Conservation (phyloP, 352 stramenopile species). For the Nothophytophthora sp. region DNA sequence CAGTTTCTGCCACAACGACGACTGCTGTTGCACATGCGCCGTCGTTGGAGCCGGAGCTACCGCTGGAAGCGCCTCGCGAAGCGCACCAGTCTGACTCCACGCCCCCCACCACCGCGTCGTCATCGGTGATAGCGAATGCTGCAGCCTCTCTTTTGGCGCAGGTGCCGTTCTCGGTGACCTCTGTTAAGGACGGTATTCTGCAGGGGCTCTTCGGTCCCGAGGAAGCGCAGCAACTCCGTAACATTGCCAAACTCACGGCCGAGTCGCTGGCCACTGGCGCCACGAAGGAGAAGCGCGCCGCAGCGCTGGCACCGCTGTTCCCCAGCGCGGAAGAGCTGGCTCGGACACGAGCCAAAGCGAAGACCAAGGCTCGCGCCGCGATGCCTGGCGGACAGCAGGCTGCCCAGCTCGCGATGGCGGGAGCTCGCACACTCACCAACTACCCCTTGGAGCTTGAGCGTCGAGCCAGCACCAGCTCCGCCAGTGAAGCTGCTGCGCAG, state of each 20-base stretch:
- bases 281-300: slow-evolving; percentile 26
- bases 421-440: slow-evolving; percentile 21
- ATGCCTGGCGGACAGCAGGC: slow-evolving; percentile 22
- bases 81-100: background rate
- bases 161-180: slow-evolving; percentile 43
- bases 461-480: slow-evolving; percentile 10
- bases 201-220: slow-evolving; percentile 45
- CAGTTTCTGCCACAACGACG: background rate
- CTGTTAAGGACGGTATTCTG: slow-evolving; percentile 36
- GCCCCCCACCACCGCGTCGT: slow-evolving; percentile 7
- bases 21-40: background rate
- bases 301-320: slow-evolving; percentile 28
- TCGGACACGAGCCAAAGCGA: slow-evolving; percentile 11
- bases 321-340: slow-evolving; percentile 26
- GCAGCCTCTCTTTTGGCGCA: slow-evolving; percentile 22
- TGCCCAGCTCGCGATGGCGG: slow-evolving; percentile 2
- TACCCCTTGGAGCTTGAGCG: slow-evolving; percentile 48
- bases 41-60: slow-evolving; percentile 11
- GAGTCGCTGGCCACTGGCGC: slow-evolving; percentile 7
- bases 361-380: slow-evolving; percentile 10
- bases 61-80: slow-evolving; percentile 1
- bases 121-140: slow-evolving; percentile 20
- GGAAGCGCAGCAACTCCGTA: slow-evolving; percentile 37
- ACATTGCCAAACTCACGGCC: slow-evolving; percentile 27
- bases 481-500: slow-evolving; percentile 3